phyloP scores from a whole-genome alignment of 805 yeast species.

The Scheffersomyces stipitis region DNA sequence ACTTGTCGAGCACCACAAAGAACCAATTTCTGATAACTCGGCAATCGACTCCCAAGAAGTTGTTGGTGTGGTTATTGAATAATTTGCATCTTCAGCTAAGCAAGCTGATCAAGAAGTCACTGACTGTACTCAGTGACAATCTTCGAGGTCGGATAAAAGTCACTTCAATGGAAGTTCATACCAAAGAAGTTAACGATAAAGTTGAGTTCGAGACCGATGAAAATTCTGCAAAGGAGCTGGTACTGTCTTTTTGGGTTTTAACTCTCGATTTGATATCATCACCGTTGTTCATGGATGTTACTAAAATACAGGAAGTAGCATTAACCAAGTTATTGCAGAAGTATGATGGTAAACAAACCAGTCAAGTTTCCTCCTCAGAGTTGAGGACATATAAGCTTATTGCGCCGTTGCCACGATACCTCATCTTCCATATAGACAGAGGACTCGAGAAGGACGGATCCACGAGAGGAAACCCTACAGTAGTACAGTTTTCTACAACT shows the following conservation, averaged over 20 bases:
- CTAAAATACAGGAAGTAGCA: conserved; percentile 54
- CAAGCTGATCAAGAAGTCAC: conserved; percentile 11
- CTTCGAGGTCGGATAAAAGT: conserved; percentile 57
- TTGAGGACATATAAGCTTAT: conserved; percentile 38
- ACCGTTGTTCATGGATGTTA: conserved; percentile 44
- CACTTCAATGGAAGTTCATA: conserved; percentile 11
- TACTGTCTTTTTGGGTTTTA: conserved; percentile 48
- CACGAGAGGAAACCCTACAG: conserved; percentile 42
- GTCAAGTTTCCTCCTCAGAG: conserved; percentile 31
- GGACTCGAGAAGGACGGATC: conserved; percentile 13
- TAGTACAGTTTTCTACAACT: conserved; percentile 56
- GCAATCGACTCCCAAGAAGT: conserved; percentile 49
- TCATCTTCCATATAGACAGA: conserved; percentile 60
- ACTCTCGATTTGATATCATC: conserved; percentile 59
- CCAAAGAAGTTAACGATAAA: conserved; percentile 14
- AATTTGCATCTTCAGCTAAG: conserved; percentile 30
- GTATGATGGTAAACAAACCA: conserved; percentile 29
- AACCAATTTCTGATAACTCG: conserved; percentile 37
- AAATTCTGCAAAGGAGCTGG: neutral
- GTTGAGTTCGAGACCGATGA: conserved; percentile 22
- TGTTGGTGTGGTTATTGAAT: conserved; percentile 62
- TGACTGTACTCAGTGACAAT: conserved; percentile 26
- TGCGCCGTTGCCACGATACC: conserved; percentile 48
- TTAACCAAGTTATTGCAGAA: conserved; percentile 45
- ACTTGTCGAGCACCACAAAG: conserved; percentile 43